phyloP scores from a whole-genome alignment of 805 yeast genomes.

The Ogataea pini region DNA sequence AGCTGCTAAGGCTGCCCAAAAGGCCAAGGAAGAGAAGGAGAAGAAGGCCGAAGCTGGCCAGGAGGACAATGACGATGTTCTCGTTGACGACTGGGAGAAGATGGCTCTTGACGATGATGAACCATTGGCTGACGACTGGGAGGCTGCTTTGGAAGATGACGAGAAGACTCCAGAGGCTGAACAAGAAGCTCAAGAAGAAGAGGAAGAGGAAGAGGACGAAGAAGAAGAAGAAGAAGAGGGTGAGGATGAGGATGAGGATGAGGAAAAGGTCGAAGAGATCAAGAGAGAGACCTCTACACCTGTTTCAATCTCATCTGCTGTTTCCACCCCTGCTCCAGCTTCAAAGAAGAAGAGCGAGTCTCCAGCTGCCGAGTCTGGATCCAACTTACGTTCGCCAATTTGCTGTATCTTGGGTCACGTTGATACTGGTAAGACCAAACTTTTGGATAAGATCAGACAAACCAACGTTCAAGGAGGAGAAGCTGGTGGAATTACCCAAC shows the following conservation, averaged over 20 bases:
- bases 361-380: constrained; percentile 19
- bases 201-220: constrained; percentile 33
- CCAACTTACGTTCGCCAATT: constrained; percentile 92
- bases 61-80: constrained; percentile 51
- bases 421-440: constrained; percentile 98
- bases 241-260: too few relatives aligned
- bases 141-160: constrained; percentile 39
- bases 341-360: constrained; percentile 15
- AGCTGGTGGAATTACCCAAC: constrained; percentile 99
- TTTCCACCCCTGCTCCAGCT: not conserved
- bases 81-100: constrained; percentile 87
- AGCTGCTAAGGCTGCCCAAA: constrained; percentile 33
- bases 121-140: constrained; percentile 57
- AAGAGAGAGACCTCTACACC: constrained; percentile 25
- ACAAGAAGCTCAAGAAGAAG: constrained; percentile 29
- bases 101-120: constrained; percentile 53
- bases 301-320: constrained; percentile 3
- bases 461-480: constrained; percentile 99
- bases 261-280: constrained; percentile 31
- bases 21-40: constrained; percentile 28
- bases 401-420: constrained; percentile 99
- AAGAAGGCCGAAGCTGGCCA: constrained; percentile 47
- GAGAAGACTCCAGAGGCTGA: constrained; percentile 25
- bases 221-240: constrained; percentile 31
- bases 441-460: constrained; percentile 95